Conservation (phyloP, 805 yeast species). For the Candida palmyrensis region DNA sequence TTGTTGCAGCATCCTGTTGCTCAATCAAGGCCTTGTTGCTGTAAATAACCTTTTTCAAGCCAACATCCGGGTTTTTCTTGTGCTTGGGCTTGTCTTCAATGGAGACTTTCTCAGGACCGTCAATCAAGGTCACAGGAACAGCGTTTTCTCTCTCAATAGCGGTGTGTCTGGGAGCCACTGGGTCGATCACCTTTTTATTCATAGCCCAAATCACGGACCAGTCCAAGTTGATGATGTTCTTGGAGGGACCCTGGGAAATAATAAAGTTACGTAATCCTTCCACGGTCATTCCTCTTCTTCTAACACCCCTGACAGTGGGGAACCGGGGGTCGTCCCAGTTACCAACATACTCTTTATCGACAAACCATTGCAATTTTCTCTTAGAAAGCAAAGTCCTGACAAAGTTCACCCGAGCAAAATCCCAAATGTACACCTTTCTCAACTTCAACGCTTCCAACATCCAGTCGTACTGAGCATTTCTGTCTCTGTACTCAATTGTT, state of each 20-base stretch:
- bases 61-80: slow-evolving; percentile 91
- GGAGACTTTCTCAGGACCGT: slow-evolving; percentile 61
- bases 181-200: slow-evolving; percentile 96
- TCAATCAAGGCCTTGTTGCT: slow-evolving; percentile 66
- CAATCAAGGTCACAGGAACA: slow-evolving; percentile 59
- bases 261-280: slow-evolving; percentile 95
- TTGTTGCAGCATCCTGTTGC: slow-evolving; percentile 71
- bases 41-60: slow-evolving; percentile 72
- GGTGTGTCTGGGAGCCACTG: slow-evolving; percentile 92
- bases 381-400: slow-evolving; percentile 92
- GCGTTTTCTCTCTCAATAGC: slow-evolving; percentile 64
- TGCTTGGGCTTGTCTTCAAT: slow-evolving; percentile 83
- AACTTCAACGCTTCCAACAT: slow-evolving; percentile 73
- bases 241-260: slow-evolving; percentile 95
- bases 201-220: slow-evolving; percentile 98
- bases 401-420: slow-evolving; percentile 95
- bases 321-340: slow-evolving; percentile 99
- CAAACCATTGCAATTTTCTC: slow-evolving; percentile 99
- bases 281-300: slow-evolving; percentile 99
- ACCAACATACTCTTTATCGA: slow-evolving; percentile 77
- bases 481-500: slow-evolving; percentile 97
- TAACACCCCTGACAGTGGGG: slow-evolving; percentile 99
- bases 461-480: slow-evolving; percentile 98
- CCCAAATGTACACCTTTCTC: slow-evolving; percentile 96
- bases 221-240: slow-evolving; percentile 92